Conservation (phyloP, 2,329 filamentous ascomycete genomes). For the Colletotrichum sp. region DNA sequence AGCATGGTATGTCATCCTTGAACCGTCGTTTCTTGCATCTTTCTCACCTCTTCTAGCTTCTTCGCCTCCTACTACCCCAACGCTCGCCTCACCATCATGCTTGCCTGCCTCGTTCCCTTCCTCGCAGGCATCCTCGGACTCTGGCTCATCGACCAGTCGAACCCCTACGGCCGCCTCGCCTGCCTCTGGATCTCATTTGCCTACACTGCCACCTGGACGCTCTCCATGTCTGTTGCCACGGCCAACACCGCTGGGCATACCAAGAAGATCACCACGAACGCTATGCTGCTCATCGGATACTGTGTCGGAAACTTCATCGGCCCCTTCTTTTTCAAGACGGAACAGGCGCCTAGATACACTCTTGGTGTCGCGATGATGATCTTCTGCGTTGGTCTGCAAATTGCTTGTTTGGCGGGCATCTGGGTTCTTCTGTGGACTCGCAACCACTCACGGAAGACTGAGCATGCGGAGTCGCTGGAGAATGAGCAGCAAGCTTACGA, state of each 20-base stretch:
- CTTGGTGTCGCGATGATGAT: conserved; percentile 32
- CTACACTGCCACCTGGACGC: conserved; percentile 26
- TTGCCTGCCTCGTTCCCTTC: conserved; percentile 19
- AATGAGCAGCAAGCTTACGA: conserved; percentile 5
- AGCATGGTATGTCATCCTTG: background rate
- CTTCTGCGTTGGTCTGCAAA: conserved; percentile 13
- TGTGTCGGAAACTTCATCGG: conserved; percentile 68
- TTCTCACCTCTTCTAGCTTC: background rate
- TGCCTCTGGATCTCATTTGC: conserved; percentile 32
- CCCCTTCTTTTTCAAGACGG: conserved; percentile 41
- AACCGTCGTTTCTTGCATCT: too few relatives aligned
- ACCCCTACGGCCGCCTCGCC: conserved; percentile 24
- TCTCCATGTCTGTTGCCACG: conserved; percentile 47
- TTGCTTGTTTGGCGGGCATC: background rate
- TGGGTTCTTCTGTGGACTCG: background rate
- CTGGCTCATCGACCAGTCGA: conserved; percentile 16
- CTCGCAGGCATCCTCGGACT: conserved; percentile 20
- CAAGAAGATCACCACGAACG: conserved; percentile 69
- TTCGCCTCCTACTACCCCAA: conserved; percentile 15
- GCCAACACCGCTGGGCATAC: conserved; percentile 72
- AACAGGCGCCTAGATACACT: conserved; percentile 30
- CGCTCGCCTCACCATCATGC: conserved; percentile 22
- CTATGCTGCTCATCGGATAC: conserved; percentile 25
- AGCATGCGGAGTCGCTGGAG: background rate
- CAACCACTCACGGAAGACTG: conserved; percentile 4